A percentile compares a stretch with the other conserved stretches of the same genome.
These are phyloP conservation scores for Dysphania ambrosioides DNA, from an alignment of 148 eudicot genomes.

Conservation along the genomic window DNA sequence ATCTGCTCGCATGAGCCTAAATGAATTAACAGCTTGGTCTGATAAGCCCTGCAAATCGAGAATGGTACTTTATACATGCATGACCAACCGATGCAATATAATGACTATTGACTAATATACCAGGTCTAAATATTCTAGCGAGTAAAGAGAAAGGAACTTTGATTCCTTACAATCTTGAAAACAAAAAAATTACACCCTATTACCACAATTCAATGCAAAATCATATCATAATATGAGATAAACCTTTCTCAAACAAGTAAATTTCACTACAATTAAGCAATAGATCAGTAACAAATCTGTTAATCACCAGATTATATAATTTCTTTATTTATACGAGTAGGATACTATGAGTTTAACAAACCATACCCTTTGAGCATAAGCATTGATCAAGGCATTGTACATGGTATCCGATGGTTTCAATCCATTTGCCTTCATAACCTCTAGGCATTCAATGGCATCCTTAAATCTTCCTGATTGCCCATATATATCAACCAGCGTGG, in stretches of 20 bases:
- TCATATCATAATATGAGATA: background rate
- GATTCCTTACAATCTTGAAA: background rate
- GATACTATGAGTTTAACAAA: background rate
- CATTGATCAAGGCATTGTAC: slow-evolving; percentile 97
- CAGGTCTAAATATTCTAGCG: too few species aligned
- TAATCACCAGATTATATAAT: background rate
- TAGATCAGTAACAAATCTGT: background rate
- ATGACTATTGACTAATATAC: background rate
- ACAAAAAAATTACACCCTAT: background rate
- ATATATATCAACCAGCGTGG: slow-evolving; percentile 78
- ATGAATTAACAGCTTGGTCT: slow-evolving; percentile 84
- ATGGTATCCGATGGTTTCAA: slow-evolving; percentile 79
- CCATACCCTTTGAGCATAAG: slow-evolving; percentile 92
- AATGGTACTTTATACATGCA: slow-evolving; percentile 10
- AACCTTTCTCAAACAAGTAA: background rate
- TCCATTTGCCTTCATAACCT: slow-evolving; percentile 87
- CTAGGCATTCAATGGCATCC: slow-evolving; percentile 90
- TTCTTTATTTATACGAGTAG: background rate
- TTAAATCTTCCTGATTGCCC: slow-evolving; percentile 87
- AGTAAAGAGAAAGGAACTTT: background rate
- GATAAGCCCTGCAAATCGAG: slow-evolving; percentile 73
- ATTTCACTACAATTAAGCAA: background rate
- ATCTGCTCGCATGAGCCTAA: slow-evolving; percentile 83
- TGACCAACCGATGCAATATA: slow-evolving; percentile 1
- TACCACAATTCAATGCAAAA: background rate